Evolutionary conservation across 73 alveolate species (phyloP), one percentile per base, ranked within the genome.

Genomic region (Tetrahymena borealis): DNA sequence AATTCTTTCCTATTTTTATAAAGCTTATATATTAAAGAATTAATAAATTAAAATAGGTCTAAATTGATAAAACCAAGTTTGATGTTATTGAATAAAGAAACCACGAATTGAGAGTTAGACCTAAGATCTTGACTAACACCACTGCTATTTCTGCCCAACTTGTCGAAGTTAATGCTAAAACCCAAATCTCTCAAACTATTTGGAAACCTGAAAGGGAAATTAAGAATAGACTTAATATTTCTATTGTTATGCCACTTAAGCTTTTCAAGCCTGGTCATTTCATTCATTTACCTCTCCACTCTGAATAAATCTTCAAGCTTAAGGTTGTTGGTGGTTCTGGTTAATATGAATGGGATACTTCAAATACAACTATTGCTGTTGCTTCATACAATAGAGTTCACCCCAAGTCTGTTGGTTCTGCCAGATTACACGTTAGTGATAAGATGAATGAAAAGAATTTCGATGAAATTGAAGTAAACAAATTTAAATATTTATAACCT

Each of bases 241-340:
- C 85, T 24, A 60, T 60, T 7, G 85, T 60, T n/a, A 60, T 60
- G 85, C 85, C 85, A 3, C 85, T 60, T 60, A 60, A 60, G 85
- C 85, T 60, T 28, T 60, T 60, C 85, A 60, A 60, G 85, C 85
- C 85, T 60, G 85, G 85, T 15, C n/a, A 60, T 60, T 60, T 60
- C 85, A 60, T 60, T 35, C 85, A 60, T 18, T 60, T 60, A 9
- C 85, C 85, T 18, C 35, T 60, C 36, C 85, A 60, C 10, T 13
- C 85, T 15, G 85, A 60, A n/a, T 60, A 60, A 60, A 20, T 60
- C 28, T 60, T 60, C 85, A 60, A 60, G 31, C 28, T 60, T 10
- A 60, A 60, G 35, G 85, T 60, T n/a, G 85, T 60, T 60, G 85
- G 85, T 60, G 85, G 85, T 60, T 60, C 85, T 60, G 85, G 85